Percentiles rank a stretch among this genome's conserved stretches.
Conservation (phyloP, 345 rosid species). For the Euphorbia lathyris region DNA sequence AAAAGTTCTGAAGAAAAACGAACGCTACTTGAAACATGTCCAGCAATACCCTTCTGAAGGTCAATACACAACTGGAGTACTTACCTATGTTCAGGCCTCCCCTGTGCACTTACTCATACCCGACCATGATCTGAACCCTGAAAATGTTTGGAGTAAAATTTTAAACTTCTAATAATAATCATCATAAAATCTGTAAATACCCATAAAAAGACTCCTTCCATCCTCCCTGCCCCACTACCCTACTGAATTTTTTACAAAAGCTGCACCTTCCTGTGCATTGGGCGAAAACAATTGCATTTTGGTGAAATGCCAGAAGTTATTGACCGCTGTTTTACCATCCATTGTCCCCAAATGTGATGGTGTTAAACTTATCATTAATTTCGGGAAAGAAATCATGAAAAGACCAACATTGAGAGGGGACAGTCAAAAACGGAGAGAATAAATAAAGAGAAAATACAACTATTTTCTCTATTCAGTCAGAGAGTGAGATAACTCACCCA, state of each 20-base stretch:
- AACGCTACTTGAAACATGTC: constrained; percentile 8
- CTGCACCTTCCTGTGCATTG: neutral
- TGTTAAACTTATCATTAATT: constrained; percentile 7
- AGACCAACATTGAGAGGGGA: neutral
- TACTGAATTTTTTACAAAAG: constrained; percentile 10
- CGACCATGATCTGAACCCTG: constrained; percentile 47
- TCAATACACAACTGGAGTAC: constrained; percentile 21
- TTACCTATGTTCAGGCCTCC: constrained; percentile 34
- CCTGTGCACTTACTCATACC: constrained; percentile 35
- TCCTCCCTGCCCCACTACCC: constrained; percentile 9
- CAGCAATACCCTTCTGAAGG: constrained; percentile 18
- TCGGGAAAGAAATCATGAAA: neutral
- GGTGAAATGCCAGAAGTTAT: neutral
- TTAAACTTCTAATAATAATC: constrained; percentile 24
- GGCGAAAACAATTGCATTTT: constrained; percentile 8
- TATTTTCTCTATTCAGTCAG: constrained; percentile 23
- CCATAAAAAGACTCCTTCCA: constrained; percentile 19
- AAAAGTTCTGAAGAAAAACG: constrained; percentile 18
- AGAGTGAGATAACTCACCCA: constrained; percentile 60
- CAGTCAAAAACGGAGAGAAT: neutral
- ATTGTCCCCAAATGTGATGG: neutral
- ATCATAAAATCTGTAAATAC: constrained; percentile 16
- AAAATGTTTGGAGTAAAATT: constrained; percentile 40
- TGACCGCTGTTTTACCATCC: neutral
- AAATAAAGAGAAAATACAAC: constrained; percentile 2